Conservation (phyloP, 257 asterid genomes). For the Solanum ossicruentum region DNA sequence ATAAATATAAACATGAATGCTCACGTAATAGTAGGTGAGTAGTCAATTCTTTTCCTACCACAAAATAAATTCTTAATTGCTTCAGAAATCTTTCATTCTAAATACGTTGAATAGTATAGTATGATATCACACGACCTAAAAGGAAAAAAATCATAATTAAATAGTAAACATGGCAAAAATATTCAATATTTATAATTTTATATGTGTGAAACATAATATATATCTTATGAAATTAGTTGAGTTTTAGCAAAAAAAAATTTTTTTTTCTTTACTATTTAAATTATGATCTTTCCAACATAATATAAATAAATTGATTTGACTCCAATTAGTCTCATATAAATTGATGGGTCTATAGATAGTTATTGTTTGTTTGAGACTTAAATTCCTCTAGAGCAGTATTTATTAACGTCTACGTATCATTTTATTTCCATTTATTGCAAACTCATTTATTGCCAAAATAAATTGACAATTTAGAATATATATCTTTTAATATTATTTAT, state of each 20-base stretch:
- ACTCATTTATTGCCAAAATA: neutral
- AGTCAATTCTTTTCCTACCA: neutral
- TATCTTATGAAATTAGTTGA: neutral
- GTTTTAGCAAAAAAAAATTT: too few relatives aligned
- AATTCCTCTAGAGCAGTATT: neutral
- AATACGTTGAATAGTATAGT: neutral
- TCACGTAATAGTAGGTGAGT: neutral
- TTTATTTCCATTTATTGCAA: neutral
- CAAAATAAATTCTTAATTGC: neutral
- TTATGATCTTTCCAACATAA: neutral
- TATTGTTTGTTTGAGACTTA: neutral
- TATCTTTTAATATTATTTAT: neutral
- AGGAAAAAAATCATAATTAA: neutral
- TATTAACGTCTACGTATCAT: neutral
- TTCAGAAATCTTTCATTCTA: neutral
- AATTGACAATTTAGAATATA: neutral
- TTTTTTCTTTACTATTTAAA: neutral
- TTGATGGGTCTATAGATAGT: neutral
- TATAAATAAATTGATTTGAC: neutral
- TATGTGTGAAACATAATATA: accelerated
- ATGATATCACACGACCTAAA: neutral
- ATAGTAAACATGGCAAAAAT: neutral
- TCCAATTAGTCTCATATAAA: neutral
- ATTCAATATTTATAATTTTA: neutral
- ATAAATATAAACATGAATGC: neutral